Base-by-base conservation (phyloP, 345 rosid species). In the Bruguiera sexangula region DNA sequence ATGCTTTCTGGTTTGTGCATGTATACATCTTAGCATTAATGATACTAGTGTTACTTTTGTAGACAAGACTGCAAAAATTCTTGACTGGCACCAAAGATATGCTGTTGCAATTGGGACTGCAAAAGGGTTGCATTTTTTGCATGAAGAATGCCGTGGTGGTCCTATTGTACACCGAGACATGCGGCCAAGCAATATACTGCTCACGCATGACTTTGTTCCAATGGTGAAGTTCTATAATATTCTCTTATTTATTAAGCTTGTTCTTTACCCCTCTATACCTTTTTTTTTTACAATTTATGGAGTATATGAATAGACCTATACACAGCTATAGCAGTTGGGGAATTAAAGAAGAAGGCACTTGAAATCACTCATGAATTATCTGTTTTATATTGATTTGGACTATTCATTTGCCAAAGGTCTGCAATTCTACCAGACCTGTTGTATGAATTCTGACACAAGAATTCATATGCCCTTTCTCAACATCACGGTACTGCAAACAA, bases 161-260 rank as follows among this genome's bases (percentile, higher is more conserved):
- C 92, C 86, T 18, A 82, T 87, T 62, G 76, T 87, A 70, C 89
- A 85, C 65, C 76, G 89, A 20, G 92, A 82, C 71, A 46, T 85
- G 73, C 86, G 85, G 46, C 92, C 92, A 31, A 69, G 87, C 73
- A 87, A 87, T 67, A 82, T 87, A 61, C 78, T 87, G 55, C 89
- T 87, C 63, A 87, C 89, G 7, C 89, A 87, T 66, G 92, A 87
- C 69, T 87, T 83, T 13, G 85, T 87, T 67, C 89, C 89, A 6
- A 85, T 83, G 89, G 89, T 81, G 76, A 82, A 22, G 37, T 66
- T 59, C 24, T 61, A 32, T 20, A 21, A 29, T 61, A 30, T 30
- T 46, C 31, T 57, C 60, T 50, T 53, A 64, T 3, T 30, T 50
- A 24, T 21, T 39, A 20, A 32, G 51, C 60, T 52, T 52, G 6